These are phyloP conservation scores for Sesbania bispinosa DNA, from an alignment of 306 rosid species.

Conservation along the genomic window DNA sequence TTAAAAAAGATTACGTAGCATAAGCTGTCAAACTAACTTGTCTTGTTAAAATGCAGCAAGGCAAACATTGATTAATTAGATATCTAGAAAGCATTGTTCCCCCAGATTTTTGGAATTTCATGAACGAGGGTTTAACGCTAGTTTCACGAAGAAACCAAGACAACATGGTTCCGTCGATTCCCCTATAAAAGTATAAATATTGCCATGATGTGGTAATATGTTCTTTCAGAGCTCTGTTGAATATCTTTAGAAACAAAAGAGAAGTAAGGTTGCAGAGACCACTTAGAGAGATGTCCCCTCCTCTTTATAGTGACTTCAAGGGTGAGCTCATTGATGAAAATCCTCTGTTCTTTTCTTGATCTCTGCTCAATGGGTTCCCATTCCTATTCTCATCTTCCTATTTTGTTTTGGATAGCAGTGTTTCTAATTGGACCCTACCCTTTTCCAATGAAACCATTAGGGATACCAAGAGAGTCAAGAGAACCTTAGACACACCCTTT, in stretches of 20 bases:
- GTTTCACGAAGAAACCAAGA: too few relatives aligned
- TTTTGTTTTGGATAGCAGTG: conserved; percentile 12
- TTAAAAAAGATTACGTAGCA: not conserved
- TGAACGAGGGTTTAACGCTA: too few relatives aligned
- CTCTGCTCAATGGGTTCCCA: conserved; percentile 27
- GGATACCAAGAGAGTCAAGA: conserved; percentile 44
- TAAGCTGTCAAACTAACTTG: not conserved
- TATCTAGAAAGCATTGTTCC: not conserved
- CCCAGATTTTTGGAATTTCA: conserved; percentile 24
- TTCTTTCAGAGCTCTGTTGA: conserved; percentile 45
- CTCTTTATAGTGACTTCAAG: conserved; percentile 13
- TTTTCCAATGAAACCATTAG: conserved; percentile 40
- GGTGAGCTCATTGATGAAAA: conserved; percentile 22
- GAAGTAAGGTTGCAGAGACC: not conserved
- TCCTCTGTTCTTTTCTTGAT: not conserved
- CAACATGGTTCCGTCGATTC: too few relatives aligned
- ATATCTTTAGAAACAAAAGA: conserved; percentile 30
- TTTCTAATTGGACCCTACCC: conserved; percentile 15
- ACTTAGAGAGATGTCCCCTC: conserved; percentile 34
- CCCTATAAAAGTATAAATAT: too few relatives aligned
- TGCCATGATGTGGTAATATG: too few relatives aligned
- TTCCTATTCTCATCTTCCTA: conserved; percentile 22
- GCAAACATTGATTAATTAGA: not conserved
- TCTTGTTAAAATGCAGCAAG: not conserved
- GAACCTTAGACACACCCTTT: conserved; percentile 21